Conservation (phyloP, 768 basidiomycete genomes). For the Amyloporia xantha region DNA sequence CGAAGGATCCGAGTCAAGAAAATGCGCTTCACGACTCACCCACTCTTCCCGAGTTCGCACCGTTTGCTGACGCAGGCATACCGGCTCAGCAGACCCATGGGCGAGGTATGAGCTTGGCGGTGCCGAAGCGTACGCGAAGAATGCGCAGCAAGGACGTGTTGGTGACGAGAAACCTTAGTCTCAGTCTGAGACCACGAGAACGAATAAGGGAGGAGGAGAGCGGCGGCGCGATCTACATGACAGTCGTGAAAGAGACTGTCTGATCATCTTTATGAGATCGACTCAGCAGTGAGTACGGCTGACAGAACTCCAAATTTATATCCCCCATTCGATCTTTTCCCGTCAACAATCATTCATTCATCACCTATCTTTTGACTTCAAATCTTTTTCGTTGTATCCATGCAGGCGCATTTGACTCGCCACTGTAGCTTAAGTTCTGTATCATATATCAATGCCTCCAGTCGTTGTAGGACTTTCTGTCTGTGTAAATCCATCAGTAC, state of each 20-base stretch:
- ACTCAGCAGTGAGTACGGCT: too few relatives aligned
- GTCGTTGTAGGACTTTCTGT: too few relatives aligned
- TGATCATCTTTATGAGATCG: conserved; percentile 4
- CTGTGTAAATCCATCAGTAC: too few relatives aligned
- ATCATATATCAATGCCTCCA: too few relatives aligned
- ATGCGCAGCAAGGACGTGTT: conserved; percentile 18
- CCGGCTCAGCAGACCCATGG: conserved; percentile 3
- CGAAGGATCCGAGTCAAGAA: conserved; percentile 12
- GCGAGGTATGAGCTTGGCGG: conserved; percentile 2
- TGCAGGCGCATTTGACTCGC: too few relatives aligned
- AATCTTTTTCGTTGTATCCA: too few relatives aligned
- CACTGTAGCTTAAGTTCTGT: too few relatives aligned
- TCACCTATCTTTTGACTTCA: too few relatives aligned
- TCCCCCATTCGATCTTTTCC: too few relatives aligned
- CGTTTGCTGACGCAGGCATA: conserved; percentile 19
- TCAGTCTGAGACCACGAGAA: conserved; percentile 1
- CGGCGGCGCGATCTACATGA: conserved; percentile 22
- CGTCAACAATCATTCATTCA: too few relatives aligned
- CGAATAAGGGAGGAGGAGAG: conserved; percentile 8
- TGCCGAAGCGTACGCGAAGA: conserved; percentile 12
- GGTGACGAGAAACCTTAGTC: conserved; percentile 10
- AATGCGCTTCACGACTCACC: conserved; percentile 6
- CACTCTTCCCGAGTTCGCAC: conserved; percentile 9
- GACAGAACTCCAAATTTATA: too few relatives aligned
- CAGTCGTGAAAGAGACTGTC: conserved; percentile 23